Evolutionary conservation across 2,329 filamentous ascomycete genomes (phyloP).

Genomic region (Neonectria punicea): DNA sequence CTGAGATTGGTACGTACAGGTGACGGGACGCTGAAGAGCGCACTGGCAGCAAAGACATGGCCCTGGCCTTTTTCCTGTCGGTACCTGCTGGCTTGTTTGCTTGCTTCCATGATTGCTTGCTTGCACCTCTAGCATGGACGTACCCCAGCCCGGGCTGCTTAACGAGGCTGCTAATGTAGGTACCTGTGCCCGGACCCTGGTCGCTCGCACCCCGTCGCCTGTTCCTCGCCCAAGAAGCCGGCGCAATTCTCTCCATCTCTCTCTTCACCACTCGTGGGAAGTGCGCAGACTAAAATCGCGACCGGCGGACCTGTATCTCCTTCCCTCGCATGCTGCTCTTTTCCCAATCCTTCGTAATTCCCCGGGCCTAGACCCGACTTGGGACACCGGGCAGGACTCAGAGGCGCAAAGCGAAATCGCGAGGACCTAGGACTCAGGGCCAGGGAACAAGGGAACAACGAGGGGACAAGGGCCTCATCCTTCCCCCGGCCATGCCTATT

Average conservation of each 20-base stretch:
- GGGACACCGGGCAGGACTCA: slow-evolving; percentile 3
- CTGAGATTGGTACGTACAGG: not conserved
- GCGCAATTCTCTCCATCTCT: not conserved
- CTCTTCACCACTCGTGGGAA: slow-evolving; percentile 4
- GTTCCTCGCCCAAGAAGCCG: not conserved
- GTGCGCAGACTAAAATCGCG: not conserved
- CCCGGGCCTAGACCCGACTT: slow-evolving; percentile 8
- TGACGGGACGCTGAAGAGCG: not conserved
- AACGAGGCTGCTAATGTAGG: slow-evolving; percentile 21
- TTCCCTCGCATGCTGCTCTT: slow-evolving; percentile 6
- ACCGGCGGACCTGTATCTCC: slow-evolving; percentile 4
- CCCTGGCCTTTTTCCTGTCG: not conserved
- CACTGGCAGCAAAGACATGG: not conserved
- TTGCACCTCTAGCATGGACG: not conserved
- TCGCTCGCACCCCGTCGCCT: not conserved
- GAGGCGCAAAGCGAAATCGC: not conserved
- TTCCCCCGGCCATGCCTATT: slow-evolving; percentile 8
- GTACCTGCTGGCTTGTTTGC: not conserved
- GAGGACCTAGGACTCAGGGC: slow-evolving; percentile 4
- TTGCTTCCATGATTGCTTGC: no score
- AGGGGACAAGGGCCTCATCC: not conserved
- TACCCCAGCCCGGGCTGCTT: slow-evolving; percentile 6
- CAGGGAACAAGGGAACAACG: slow-evolving; percentile 14
- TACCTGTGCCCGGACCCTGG: slow-evolving; percentile 20
- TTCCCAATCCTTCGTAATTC: not conserved